Conservation (phyloP, 805 yeast genomes). For the Teunomyces gatunensis region DNA sequence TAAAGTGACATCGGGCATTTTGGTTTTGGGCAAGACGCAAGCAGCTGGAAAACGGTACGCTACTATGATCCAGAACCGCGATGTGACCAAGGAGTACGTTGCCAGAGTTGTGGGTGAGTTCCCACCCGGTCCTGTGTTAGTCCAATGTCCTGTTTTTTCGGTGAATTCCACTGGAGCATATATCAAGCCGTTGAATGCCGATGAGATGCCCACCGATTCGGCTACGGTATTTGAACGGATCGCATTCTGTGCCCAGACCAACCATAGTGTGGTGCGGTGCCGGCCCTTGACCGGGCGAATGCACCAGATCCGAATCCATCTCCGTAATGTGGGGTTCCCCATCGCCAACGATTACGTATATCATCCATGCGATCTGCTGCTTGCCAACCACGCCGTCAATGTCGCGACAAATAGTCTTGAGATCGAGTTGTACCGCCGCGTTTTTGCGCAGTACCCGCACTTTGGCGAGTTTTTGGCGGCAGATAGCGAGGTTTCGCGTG, state of each 20-base stretch:
- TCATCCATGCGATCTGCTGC: constrained; percentile 13
- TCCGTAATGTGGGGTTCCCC: constrained; percentile 55
- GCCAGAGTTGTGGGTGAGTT: constrained; percentile 46
- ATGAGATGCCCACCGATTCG: constrained; percentile 26
- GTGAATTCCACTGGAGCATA: constrained; percentile 34
- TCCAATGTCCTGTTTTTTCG: constrained; percentile 41
- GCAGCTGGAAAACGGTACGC: constrained; percentile 31
- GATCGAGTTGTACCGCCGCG: constrained; percentile 17
- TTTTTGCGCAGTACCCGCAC: constrained; percentile 16
- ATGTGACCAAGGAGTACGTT: constrained; percentile 40
- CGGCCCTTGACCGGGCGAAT: constrained; percentile 52
- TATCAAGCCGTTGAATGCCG: constrained; percentile 23
- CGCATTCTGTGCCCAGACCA: constrained; percentile 20
- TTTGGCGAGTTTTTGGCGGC: constrained; percentile 10
- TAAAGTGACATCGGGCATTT: constrained; percentile 50
- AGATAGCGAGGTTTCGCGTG: constrained; percentile 7
- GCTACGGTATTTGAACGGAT: constrained; percentile 33
- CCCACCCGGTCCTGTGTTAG: constrained; percentile 24
- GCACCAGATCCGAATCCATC: constrained; percentile 58
- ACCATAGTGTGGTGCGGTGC: constrained; percentile 48
- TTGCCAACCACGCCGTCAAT: constrained; percentile 13
- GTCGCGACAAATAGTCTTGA: constrained; percentile 21
- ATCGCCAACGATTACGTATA: constrained; percentile 72
- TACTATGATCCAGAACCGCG: constrained; percentile 24
- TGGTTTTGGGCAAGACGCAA: constrained; percentile 41